Evolutionary conservation across 1,139 yeast species (phyloP).

Genomic region (Magnusiomyces suaveolens): DNA sequence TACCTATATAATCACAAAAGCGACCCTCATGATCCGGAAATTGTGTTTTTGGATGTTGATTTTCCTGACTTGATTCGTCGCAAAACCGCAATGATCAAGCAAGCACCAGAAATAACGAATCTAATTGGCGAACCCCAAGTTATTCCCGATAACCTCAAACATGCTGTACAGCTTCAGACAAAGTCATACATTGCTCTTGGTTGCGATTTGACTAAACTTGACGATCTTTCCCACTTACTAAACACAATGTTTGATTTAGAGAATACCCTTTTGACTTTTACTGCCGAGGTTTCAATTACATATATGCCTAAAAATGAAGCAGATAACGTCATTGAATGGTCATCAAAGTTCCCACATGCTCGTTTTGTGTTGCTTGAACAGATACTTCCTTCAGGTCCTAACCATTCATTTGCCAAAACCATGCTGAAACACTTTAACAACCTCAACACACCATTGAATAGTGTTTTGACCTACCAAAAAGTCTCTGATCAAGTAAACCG

Average conservation of each 20-base stretch:
- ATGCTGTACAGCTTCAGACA: constrained; percentile 36
- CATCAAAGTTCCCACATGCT: constrained; percentile 42
- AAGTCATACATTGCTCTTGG: constrained; percentile 51
- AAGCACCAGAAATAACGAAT: constrained; percentile 39
- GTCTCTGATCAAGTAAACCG: constrained; percentile 42
- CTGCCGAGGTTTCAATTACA: constrained; percentile 78
- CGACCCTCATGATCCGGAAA: constrained; percentile 20
- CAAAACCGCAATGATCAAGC: constrained; percentile 44
- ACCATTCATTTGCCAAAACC: constrained; percentile 61
- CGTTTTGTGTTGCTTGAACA: constrained; percentile 68
- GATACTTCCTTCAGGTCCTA: constrained; percentile 51
- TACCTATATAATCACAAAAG: constrained; percentile 36
- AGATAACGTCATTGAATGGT: constrained; percentile 49
- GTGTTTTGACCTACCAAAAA: constrained; percentile 53
- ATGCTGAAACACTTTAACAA: constrained; percentile 67
- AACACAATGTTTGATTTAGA: constrained; percentile 26
- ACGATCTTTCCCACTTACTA: constrained; percentile 37
- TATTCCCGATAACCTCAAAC: constrained; percentile 7
- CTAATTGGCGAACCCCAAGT: constrained; percentile 37
- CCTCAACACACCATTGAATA: constrained; percentile 59
- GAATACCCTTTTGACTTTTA: constrained; percentile 44
- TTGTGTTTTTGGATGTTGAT: constrained; percentile 61
- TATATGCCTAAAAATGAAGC: constrained; percentile 66
- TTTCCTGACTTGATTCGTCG: constrained; percentile 56
- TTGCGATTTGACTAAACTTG: constrained; percentile 54